Evolutionary conservation across 768 basidiomycete species (phyloP).

Genomic region (Leccinum boreale): DNA sequence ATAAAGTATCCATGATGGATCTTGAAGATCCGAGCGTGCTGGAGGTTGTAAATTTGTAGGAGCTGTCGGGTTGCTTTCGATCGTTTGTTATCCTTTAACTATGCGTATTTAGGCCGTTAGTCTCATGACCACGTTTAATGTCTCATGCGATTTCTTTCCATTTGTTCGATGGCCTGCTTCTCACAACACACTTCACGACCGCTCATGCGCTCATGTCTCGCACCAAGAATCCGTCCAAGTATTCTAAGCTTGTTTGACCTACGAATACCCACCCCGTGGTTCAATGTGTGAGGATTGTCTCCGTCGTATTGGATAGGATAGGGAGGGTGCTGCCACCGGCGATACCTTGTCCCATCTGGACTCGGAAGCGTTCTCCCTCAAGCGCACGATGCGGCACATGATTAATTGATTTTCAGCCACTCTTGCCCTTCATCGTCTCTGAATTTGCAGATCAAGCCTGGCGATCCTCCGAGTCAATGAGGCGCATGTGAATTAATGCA

Average conservation of each 20-base stretch:
- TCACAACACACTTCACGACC: neutral
- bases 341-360: slow-evolving; percentile 5
- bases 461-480: slow-evolving; percentile 13
- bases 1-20: slow-evolving; percentile 24
- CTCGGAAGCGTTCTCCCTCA: neutral
- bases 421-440: neutral
- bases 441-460: slow-evolving; percentile 8
- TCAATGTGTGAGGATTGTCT: neutral
- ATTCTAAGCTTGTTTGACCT: slow-evolving; percentile 8
- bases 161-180: neutral
- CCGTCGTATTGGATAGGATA: slow-evolving; percentile 6
- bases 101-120: slow-evolving; percentile 24
- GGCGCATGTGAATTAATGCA: slow-evolving; percentile 9
- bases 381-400: slow-evolving; percentile 12
- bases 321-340: slow-evolving; percentile 2
- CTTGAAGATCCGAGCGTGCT: slow-evolving; percentile 23
- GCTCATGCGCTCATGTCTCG: neutral
- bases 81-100: slow-evolving; percentile 15
- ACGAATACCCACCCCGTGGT: neutral
- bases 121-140: slow-evolving; percentile 2
- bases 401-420: slow-evolving; percentile 8
- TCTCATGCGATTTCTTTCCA: neutral
- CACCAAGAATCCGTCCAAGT: neutral
- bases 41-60: slow-evolving; percentile 15
- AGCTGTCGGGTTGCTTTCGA: neutral